Evolutionary conservation across 2,329 filamentous ascomycete genomes (phyloP), one percentile per base, ranked within the genome.

Genomic region (Aspergillus flavus): DNA sequence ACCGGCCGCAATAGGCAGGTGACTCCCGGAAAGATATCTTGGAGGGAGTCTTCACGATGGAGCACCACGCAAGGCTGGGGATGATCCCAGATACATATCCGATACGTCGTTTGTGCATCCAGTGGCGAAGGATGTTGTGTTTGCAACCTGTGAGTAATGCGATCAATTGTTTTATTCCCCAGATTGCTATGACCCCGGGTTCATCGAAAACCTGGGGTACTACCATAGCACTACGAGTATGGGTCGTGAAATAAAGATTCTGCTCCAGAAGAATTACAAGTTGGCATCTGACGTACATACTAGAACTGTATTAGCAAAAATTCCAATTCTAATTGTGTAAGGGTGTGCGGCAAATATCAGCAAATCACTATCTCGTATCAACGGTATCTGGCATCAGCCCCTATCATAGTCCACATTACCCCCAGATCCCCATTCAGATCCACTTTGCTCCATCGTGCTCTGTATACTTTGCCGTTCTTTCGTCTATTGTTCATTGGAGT

Each of bases 241-340:
- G 19, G 16, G 9, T 41, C 3, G 19, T 19, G 16, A 19, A 41
- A 41, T 19, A 3, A 41, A 9, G 16, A 41, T n/a, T 4, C 2
- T 9, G 7, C 7, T 4, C 3, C 3, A n/a, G 39, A n/a, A 2
- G 16, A 7, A 41, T 19, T 41, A 9, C 9, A 16, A 19, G 4
- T 4, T n/a, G 3, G 2, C 3, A n/a, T 3, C 1, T 0, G 16
- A 9, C 39, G 4, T 14, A 9, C n/a, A n/a, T 2, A n/a, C 9
- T n/a, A 9, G 4, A 6, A 41, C 1, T 6, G 9, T 41, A 9
- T n/a, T 41, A 41, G 19, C 39, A 9, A 41, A 41, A 3, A 19
- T n/a, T 9, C 19, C 6, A n/a, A 10, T 41, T n/a, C 16, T n/a
- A n/a, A 6, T n/a, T n/a, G 39, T 19, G 16, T 41, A 41, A 41